Evolutionary conservation across 2,329 filamentous ascomycete genomes (phyloP), one percentile per base, ranked within the genome.

Genomic region (Pseudophaeomoniella oleicola): DNA sequence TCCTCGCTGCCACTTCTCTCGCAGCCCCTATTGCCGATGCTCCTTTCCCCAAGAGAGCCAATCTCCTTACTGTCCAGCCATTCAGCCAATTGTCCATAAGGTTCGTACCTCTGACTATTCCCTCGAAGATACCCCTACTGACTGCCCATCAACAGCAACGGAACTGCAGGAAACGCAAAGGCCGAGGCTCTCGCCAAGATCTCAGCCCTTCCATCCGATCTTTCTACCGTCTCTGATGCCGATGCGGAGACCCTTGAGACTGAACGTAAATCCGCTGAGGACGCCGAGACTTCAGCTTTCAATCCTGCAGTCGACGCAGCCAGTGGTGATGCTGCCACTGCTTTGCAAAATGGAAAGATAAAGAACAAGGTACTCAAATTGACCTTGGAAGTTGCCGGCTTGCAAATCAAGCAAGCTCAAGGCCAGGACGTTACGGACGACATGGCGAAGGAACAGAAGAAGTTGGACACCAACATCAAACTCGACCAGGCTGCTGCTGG

Each of bases 331-430:
- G 50, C 56, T 10, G 53, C 57, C 2, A 63, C 57, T 29, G 64
- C 66, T 9, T 57, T 73, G 12, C 57, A 69, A 54, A 59, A 59
- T 35, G 69, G 70, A 46, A 73, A 73, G 57, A 73, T 64, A 48
- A 72, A 73, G 62, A 74, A 73, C 58, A 73, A 73, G 59, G 67
- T 75, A 16, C 53, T 73, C 36, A 75, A 74, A 58, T 55, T 74
- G 34, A 59, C 65, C 54, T 63, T 71, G 12, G 63, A 71, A 47
- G 62, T 68, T 2, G 47, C 71, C 39, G 56, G 57, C 32, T 57
- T 73, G 30, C 54, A 68, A 53, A 67, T 72, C 37, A 53, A 72
- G 49, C 55, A 61, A 41, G 70, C 69, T 0, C 63, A 72, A 49
- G 60, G 61, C 6, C 49, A 53, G 19, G 57, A 63, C 44, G 61